Evolutionary conservation across 2,329 filamentous ascomycete species (phyloP).

Genomic region (Chalaropsis ovoidea): DNA sequence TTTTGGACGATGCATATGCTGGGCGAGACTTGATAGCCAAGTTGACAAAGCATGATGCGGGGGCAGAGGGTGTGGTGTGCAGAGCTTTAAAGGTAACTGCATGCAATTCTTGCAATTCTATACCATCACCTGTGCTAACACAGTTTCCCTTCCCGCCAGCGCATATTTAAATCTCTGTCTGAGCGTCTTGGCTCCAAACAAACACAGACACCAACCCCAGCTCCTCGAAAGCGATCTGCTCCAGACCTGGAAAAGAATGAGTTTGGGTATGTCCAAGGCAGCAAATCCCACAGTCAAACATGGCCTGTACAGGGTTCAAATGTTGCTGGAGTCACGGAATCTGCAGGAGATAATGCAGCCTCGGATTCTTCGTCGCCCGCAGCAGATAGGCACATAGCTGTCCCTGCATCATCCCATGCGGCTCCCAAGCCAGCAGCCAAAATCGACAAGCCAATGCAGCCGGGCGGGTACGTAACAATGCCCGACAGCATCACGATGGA

Average conservation of each 20-base stretch:
- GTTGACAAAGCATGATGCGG: slow-evolving; percentile 73
- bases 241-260: slow-evolving; percentile 11
- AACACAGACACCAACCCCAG: neutral
- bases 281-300: slow-evolving; percentile 27
- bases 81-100: slow-evolving; percentile 56
- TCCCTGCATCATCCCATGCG: neutral
- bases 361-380: neutral
- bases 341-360: neutral
- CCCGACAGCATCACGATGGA: neutral
- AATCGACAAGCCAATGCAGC: neutral
- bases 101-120: slow-evolving; percentile 30
- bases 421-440: neutral
- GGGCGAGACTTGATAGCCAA: slow-evolving; percentile 73
- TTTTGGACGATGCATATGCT: slow-evolving; percentile 73
- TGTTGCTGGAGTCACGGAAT: neutral
- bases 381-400: neutral
- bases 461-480: neutral
- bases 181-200: slow-evolving; percentile 47
- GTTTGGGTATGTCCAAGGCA: slow-evolving; percentile 16
- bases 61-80: slow-evolving; percentile 79
- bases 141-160: slow-evolving; percentile 37
- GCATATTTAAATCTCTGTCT: slow-evolving; percentile 74
- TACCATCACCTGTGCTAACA: slow-evolving; percentile 15
- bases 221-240: slow-evolving; percentile 17
- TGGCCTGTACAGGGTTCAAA: slow-evolving; percentile 30